A percentile compares a stretch with the other conserved stretches of the same genome.
These are phyloP conservation scores for Choanephora cucurbitarum DNA, from an alignment of 371 early-diverging fungal genomes.

Conservation along the genomic window DNA sequence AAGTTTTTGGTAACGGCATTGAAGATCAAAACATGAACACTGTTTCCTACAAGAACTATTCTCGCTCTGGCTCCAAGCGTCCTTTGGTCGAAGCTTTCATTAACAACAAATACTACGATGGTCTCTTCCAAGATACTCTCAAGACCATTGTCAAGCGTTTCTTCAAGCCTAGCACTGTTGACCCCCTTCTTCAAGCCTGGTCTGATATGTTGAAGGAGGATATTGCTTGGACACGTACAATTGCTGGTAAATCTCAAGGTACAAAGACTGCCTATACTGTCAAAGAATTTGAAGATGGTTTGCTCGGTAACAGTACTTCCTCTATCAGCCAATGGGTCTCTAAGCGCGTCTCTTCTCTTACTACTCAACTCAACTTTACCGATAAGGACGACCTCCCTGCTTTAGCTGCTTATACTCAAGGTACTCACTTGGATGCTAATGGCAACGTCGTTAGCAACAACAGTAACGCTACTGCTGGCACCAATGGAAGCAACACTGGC, in stretches of 20 bases:
- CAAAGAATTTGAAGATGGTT: constrained; percentile 42
- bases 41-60: constrained; percentile 42
- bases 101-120: constrained; percentile 43
- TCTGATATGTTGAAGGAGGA: constrained; percentile 53
- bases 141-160: constrained; percentile 54
- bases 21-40: constrained; percentile 33
- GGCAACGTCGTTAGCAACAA: constrained; percentile 23
- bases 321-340: constrained; percentile 42
- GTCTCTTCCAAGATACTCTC: constrained; percentile 49
- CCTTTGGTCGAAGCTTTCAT: constrained; percentile 42
- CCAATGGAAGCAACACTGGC: neutral
- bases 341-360: constrained; percentile 31
- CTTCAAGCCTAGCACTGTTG: constrained; percentile 54
- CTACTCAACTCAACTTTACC: constrained; percentile 34
- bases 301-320: constrained; percentile 28
- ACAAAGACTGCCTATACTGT: constrained; percentile 38
- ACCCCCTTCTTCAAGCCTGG: constrained; percentile 54
- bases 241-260: constrained; percentile 48
- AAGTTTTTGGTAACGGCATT: constrained; percentile 51
- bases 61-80: constrained; percentile 37
- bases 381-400: constrained; percentile 45
- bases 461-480: constrained; percentile 11
- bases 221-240: constrained; percentile 52
- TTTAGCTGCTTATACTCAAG: constrained; percentile 34
- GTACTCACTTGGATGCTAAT: constrained; percentile 29